Evolutionary conservation across 2,329 filamentous ascomycete genomes (phyloP).

Genomic region (Pseudopithomyces maydicus): DNA sequence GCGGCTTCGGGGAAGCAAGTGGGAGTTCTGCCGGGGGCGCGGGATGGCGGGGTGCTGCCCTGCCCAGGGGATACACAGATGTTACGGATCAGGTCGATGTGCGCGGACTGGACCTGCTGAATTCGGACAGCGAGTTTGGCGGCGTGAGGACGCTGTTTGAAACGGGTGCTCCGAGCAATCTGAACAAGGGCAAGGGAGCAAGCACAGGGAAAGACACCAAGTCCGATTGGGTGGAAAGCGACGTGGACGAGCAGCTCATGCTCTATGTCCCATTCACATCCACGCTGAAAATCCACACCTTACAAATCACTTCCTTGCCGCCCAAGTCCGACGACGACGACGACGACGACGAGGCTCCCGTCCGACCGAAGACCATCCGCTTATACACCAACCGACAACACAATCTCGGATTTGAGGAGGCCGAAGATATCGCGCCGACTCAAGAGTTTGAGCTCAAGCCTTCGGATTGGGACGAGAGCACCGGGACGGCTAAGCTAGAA

Average conservation of each 20-base stretch:
- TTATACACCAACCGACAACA: slow-evolving; percentile 88
- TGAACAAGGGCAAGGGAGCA: slow-evolving; percentile 60
- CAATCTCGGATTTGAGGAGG: slow-evolving; percentile 93
- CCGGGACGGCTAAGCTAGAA: slow-evolving; percentile 57
- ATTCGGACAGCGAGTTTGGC: slow-evolving; percentile 78
- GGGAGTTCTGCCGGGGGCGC: slow-evolving; percentile 48
- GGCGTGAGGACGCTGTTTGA: slow-evolving; percentile 76
- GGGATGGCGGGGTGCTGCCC: slow-evolving; percentile 73
- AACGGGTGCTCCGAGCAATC: slow-evolving; percentile 64
- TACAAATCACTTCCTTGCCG: slow-evolving; percentile 82
- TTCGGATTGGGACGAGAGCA: slow-evolving; percentile 71
- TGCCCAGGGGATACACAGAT: slow-evolving; percentile 82
- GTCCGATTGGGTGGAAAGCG: slow-evolving; percentile 90
- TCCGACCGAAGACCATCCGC: slow-evolving; percentile 81
- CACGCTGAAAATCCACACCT: slow-evolving; percentile 85
- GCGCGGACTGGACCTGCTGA: slow-evolving; percentile 82
- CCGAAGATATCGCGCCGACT: slow-evolving; percentile 80
- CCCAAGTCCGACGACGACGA: slow-evolving; percentile 50
- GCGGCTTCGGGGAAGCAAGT: slow-evolving; percentile 49
- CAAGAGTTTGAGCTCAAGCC: slow-evolving; percentile 77
- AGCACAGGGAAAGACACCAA: slow-evolving; percentile 54
- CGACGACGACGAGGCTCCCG: slow-evolving; percentile 71
- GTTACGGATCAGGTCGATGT: slow-evolving; percentile 82
- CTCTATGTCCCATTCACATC: slow-evolving; percentile 89
- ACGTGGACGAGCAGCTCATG: slow-evolving; percentile 96